phyloP scores from a whole-genome alignment of 2,329 filamentous ascomycete genomes.

The Stylonectria norvegica region DNA sequence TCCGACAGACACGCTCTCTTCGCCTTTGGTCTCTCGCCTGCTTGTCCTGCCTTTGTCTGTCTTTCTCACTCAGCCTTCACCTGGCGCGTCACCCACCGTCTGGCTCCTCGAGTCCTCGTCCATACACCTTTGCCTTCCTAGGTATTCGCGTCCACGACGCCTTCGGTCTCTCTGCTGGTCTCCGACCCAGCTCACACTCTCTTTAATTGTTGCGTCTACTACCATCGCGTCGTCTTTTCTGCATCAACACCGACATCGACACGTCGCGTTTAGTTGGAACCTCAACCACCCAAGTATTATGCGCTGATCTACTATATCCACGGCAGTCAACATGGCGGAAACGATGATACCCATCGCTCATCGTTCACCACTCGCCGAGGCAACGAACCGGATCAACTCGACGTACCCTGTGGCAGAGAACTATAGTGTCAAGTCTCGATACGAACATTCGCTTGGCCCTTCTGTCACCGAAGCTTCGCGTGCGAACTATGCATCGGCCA shows the following conservation, averaged over 20 bases:
- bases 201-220: no score
- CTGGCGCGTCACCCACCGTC: constrained; percentile 11
- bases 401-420: constrained; percentile 28
- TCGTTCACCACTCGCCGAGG: constrained; percentile 46
- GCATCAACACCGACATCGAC: no score
- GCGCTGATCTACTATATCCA: constrained; percentile 30
- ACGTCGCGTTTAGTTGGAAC: no score
- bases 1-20: no score
- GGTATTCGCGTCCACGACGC: constrained; percentile 4
- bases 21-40: constrained; percentile 14
- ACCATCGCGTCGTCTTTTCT: no score
- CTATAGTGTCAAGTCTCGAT: constrained; percentile 30
- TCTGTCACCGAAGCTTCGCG: constrained; percentile 13
- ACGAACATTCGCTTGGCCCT: constrained; percentile 21
- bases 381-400: constrained; percentile 46
- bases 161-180: constrained; percentile 6
- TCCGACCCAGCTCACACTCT: no score
- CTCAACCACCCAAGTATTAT: constrained; percentile 35
- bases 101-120: constrained; percentile 4
- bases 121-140: not conserved
- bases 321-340: constrained; percentile 32
- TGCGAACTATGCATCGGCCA: constrained; percentile 13
- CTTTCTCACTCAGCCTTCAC: constrained; percentile 9
- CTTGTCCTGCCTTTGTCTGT: constrained; percentile 16
- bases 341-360: constrained; percentile 24